Base-by-base conservation (phyloP, 2,329 filamentous ascomycete species). In the Penicillium sp. region DNA sequence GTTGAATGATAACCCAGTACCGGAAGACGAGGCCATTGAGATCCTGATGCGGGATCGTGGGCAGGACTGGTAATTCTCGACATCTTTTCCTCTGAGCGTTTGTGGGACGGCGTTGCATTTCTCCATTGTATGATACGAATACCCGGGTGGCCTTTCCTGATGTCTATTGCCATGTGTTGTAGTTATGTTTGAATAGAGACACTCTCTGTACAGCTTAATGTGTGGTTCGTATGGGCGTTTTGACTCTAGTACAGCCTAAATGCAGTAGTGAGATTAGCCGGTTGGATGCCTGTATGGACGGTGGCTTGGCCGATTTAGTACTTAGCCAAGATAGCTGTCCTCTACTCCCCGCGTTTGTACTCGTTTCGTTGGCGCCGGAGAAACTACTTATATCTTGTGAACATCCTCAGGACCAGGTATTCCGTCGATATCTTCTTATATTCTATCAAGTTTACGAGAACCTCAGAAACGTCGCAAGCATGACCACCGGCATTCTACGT, bases 1-100 rank as follows among this genome's bases (percentile, higher is more conserved):
- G 36, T 50, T 75, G 20, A 95, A 91, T 64, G 92, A 96, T 69
- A 69, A 75, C 44, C 73, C 73, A 5, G 65, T 75, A 24, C 70
- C 73, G 8, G 71, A 74, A 54, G 73, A 75, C 40, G 71, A 73
- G 55, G 73, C 71, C 25, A 73, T 75, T 46, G 73, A 75, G 60
- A 74, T 75, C 27, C 53, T 75, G 38, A 75, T 75, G 73, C 68
- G 68, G 51, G 73, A 75, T 55, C 69, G 73, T 10, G 73, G 73
- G 8, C 73, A 75, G 63, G 72, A 74, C 56, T 75, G 73, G 72
- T 75, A 66, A 55, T 53, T 41, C 46, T 48, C 33, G 18, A 42
- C 10, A 35, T 38, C 40, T 38, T 50, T 46, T 47, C 28, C 41
- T 54, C 38, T 60, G 60, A 58, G 58, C 60, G 60, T 63, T 60